Evolutionary conservation across 192 early-diverging fungal genomes (phyloP).

Genomic region (Coemansia sp.): DNA sequence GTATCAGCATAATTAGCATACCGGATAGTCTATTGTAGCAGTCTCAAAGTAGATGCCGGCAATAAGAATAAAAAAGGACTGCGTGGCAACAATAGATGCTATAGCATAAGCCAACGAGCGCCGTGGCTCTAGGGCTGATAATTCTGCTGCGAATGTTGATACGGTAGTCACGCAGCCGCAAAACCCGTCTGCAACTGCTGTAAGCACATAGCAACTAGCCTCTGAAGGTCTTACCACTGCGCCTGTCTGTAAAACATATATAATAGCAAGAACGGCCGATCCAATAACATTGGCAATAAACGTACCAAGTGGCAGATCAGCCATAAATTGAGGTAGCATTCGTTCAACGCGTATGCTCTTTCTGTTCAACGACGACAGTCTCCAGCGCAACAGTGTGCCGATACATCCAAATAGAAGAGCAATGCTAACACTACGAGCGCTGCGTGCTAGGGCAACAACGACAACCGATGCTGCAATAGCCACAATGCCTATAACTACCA

Average conservation of each 20-base stretch:
- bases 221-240: conserved; percentile 35
- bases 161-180: conserved; percentile 70
- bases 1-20: no score
- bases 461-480: conserved; percentile 14
- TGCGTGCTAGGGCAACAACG: conserved; percentile 26
- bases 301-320: conserved; percentile 42
- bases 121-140: conserved; percentile 23
- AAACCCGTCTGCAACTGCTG: conserved; percentile 57
- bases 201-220: conserved; percentile 38
- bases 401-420: conserved; percentile 35
- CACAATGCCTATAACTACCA: conserved; percentile 10
- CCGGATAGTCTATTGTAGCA: no score
- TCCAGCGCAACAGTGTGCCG: conserved; percentile 46
- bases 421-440: conserved; percentile 40
- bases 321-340: neutral
- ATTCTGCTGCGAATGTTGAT: conserved; percentile 62
- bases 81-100: conserved; percentile 35
- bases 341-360: neutral
- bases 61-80: conserved; percentile 38
- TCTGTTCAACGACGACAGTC: conserved; percentile 34
- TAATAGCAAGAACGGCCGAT: conserved; percentile 22
- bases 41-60: conserved; percentile 51
- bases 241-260: conserved; percentile 37
- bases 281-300: conserved; percentile 45
- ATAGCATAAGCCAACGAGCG: conserved; percentile 21